Evolutionary conservation across 2,329 filamentous ascomycete species (phyloP), one percentile per base, ranked within the genome.

Genomic region (Microsporum audouinii): DNA sequence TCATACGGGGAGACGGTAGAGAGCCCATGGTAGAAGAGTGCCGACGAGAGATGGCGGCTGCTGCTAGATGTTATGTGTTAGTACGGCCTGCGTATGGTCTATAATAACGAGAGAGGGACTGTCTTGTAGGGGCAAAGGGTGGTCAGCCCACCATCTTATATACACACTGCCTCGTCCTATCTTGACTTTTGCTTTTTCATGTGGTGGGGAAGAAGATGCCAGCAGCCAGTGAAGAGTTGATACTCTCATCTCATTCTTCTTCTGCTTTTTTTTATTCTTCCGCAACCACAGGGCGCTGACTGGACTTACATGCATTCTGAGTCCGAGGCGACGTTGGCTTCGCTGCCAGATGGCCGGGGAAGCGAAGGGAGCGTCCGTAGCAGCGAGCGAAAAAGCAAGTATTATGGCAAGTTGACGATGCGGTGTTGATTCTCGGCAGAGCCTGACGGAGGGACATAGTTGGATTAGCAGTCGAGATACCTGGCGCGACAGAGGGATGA

Each of bases 1-100:
- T 88, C 68, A 99, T 80, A 57, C 77, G 76, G 63, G 79, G 75
- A 14, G 67, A 55, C 14, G 63, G 53, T 33, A 62, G 14, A 8
- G 63, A 65, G 51, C 64, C 62, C 63, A 65, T 66, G 47, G 61
- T 58, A 57, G 34, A 38, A 23, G 27, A 45, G 14, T 38, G 23
- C 39, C 55, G 55, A 57, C n/a, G 17, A 47, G 27, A 17, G 49
- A n/a, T 5, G 27, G 8, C 27, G 17, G 49, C n/a, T 12, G 39
- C 39, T 43, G 39, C n/a, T 43, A 43, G 14, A 6, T 53, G 17
- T 23, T 23, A 23, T 23, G 29, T n/a, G 27, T 53, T 31, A 53
- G 49, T 53, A 53, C 31, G 49, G 49, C 49, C 49, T n/a, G 49
- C 29, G 49, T 53, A 53, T 53, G 14, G 14, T 43, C 12, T 43